Evolutionary conservation across 2,329 filamentous ascomycete species (phyloP).

Genomic region (Diaporthe ampelina): DNA sequence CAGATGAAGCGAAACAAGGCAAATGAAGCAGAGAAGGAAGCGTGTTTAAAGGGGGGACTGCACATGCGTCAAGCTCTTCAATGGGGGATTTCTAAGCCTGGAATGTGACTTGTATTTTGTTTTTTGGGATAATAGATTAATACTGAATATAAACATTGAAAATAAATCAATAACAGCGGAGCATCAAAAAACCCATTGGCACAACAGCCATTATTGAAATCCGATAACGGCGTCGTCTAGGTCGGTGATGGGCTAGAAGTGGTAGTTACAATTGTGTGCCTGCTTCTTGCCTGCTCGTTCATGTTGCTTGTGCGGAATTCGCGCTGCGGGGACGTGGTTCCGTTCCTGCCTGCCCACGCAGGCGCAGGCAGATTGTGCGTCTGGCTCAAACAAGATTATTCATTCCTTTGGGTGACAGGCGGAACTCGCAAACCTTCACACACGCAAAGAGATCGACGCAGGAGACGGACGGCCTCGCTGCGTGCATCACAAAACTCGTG

Average conservation of each 20-base stretch:
- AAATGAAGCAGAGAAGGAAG: too few species aligned
- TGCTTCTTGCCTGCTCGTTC: background rate
- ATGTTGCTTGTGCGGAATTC: constrained; percentile 5
- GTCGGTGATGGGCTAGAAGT: background rate
- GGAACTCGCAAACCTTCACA: constrained; percentile 21
- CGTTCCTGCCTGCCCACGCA: background rate
- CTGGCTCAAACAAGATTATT: constrained; percentile 1
- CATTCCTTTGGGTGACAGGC: constrained; percentile 8
- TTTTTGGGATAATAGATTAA: background rate
- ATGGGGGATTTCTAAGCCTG: background rate
- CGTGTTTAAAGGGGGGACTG: background rate
- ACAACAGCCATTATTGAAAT: background rate
- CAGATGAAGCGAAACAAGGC: background rate
- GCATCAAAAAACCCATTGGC: background rate
- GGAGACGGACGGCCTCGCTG: background rate
- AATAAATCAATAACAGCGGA: background rate
- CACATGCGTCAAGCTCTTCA: background rate
- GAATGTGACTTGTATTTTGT: background rate
- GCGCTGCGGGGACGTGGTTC: constrained; percentile 9
- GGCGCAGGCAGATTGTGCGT: background rate
- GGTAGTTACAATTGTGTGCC: background rate
- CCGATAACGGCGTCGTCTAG: background rate
- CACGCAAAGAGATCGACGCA: background rate
- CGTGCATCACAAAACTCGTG: background rate
- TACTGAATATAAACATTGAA: background rate